These are phyloP conservation scores for Hericium rajendrae DNA, from an alignment of 768 basidiomycete genomes.

Conservation along the genomic window DNA sequence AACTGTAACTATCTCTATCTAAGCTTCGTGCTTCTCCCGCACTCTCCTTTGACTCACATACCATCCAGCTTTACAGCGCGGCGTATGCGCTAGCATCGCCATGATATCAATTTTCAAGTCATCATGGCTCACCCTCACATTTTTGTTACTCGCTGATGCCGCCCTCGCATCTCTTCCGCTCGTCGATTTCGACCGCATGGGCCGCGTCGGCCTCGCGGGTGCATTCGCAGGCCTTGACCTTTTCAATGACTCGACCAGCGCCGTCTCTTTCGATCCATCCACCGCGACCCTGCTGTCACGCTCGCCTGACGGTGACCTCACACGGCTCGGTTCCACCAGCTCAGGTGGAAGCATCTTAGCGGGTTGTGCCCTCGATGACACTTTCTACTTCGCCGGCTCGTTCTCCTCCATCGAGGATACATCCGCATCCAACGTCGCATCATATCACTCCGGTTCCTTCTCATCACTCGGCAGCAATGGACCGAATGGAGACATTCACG, in stretches of 20 bases:
- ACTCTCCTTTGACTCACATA: not conserved
- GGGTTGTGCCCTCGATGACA: conserved; percentile 58
- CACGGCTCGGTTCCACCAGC: conserved; percentile 68
- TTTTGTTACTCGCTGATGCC: conserved; percentile 23
- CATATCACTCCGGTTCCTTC: conserved; percentile 57
- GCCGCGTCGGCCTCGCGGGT: conserved; percentile 81
- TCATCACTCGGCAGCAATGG: conserved; percentile 55
- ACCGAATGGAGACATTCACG: conserved; percentile 63
- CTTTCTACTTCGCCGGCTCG: conserved; percentile 74
- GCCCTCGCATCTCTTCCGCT: conserved; percentile 22
- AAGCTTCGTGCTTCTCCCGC: not conserved
- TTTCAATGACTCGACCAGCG: conserved; percentile 43
- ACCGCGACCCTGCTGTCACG: conserved; percentile 66
- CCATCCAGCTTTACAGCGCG: not conserved
- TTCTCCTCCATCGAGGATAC: conserved; percentile 65
- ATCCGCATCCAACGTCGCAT: conserved; percentile 61
- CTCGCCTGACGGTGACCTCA: conserved; percentile 53
- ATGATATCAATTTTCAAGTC: conserved; percentile 3
- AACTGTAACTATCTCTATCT: not conserved
- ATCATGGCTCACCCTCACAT: conserved; percentile 13
- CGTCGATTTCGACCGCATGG: conserved; percentile 78
- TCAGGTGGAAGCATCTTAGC: conserved; percentile 67
- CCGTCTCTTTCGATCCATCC: conserved; percentile 56
- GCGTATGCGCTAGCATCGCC: not conserved
- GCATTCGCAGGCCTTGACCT: conserved; percentile 82